Percentiles rank a stretch among this genome's conserved stretches.
These are phyloP conservation scores for Globisporangium carolinianum DNA, from an alignment of 352 stramenopile genomes.

Conservation along the genomic window DNA sequence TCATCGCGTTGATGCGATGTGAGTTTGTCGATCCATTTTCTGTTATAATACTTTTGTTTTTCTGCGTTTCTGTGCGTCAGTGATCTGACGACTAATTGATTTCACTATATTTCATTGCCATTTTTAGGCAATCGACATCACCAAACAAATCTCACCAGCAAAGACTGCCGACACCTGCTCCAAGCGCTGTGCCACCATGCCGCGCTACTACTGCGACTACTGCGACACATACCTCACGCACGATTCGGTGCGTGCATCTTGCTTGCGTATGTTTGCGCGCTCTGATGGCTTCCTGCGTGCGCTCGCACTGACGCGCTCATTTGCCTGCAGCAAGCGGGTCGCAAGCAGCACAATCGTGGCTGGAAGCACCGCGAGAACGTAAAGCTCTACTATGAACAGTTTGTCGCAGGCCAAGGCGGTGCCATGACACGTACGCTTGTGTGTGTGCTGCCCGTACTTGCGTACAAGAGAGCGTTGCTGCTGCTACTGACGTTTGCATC, in stretches of 20 bases:
- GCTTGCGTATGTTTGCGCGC: neutral
- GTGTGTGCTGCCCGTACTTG: too few relatives aligned
- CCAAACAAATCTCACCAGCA: too few relatives aligned
- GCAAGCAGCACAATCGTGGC: conserved; percentile 91
- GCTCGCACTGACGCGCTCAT: neutral
- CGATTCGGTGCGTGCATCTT: conserved; percentile 65
- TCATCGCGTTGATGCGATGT: too few relatives aligned
- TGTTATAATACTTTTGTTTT: too few relatives aligned
- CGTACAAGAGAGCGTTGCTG: too few relatives aligned
- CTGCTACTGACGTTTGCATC: too few relatives aligned
- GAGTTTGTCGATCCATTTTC: too few relatives aligned
- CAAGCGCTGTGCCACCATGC: conserved; percentile 35
- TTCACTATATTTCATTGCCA: too few relatives aligned
- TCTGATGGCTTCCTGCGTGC: neutral
- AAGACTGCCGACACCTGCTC: too few relatives aligned
- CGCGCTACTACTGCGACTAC: conserved; percentile 93
- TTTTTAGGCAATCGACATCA: too few relatives aligned
- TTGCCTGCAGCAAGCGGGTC: conserved; percentile 70
- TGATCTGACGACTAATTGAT: too few relatives aligned
- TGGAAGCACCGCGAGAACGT: conserved; percentile 95
- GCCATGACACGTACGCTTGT: conserved; percentile 54
- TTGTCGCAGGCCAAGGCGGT: conserved; percentile 63
- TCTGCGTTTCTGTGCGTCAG: too few relatives aligned
- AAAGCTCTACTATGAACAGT: conserved; percentile 92
- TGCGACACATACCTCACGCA: conserved; percentile 94